Conservation (phyloP, 1,139 yeast species). For the Hyphopichia pseudoburtonii region DNA sequence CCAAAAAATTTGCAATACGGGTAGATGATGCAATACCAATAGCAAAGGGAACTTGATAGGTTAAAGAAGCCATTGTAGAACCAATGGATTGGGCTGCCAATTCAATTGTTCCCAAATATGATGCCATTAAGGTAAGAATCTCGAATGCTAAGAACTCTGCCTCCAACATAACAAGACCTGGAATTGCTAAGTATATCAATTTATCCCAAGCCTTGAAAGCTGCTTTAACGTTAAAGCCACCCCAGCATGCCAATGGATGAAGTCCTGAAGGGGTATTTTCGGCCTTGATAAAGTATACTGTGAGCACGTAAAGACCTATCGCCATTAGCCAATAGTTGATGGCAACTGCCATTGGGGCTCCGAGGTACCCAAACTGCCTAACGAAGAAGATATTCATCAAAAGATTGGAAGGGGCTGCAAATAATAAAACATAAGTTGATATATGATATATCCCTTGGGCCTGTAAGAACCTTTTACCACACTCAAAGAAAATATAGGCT, state of each 20-base stretch:
- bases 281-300: slow-evolving; percentile 36
- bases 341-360: slow-evolving; percentile 61
- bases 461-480: slow-evolving; percentile 54
- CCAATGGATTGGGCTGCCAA: slow-evolving; percentile 62
- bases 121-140: slow-evolving; percentile 53
- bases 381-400: slow-evolving; percentile 49
- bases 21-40: slow-evolving; percentile 62
- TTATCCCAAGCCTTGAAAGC: slow-evolving; percentile 49
- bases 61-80: slow-evolving; percentile 53
- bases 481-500: slow-evolving; percentile 52
- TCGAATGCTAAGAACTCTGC: slow-evolving; percentile 62
- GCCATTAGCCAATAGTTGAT: slow-evolving; percentile 60
- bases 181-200: slow-evolving; percentile 50
- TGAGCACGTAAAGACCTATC: slow-evolving; percentile 40
- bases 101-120: slow-evolving; percentile 53
- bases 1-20: slow-evolving; percentile 58
- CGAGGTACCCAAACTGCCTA: slow-evolving; percentile 44
- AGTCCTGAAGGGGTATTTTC: slow-evolving; percentile 41
- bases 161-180: slow-evolving; percentile 59
- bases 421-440: slow-evolving; percentile 48
- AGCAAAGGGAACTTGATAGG: slow-evolving; percentile 57
- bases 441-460: slow-evolving; percentile 56
- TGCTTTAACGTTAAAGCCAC: slow-evolving; percentile 25
- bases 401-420: slow-evolving; percentile 56
- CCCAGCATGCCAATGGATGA: slow-evolving; percentile 48